Evolutionary conservation across 768 basidiomycete species (phyloP).

Genomic region (Suillus plorans): DNA sequence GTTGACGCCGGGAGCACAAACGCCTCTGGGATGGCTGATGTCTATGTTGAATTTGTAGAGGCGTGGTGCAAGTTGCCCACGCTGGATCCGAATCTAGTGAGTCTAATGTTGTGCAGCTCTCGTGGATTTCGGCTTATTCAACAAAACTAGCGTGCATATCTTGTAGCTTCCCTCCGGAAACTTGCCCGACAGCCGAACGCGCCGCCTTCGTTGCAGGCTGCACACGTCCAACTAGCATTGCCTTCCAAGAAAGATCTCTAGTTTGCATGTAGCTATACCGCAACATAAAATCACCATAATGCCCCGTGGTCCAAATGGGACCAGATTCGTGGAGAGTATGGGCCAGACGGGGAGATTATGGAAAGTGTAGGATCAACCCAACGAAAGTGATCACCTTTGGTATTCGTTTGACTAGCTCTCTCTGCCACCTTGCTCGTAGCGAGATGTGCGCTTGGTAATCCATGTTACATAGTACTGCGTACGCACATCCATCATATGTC

Average conservation of each 20-base stretch:
- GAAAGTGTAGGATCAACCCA: not conserved
- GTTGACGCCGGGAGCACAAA: constrained; percentile 26
- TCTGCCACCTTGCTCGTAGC: not conserved
- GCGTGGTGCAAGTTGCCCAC: constrained; percentile 43
- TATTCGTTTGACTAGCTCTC: not conserved
- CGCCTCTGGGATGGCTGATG: constrained; percentile 26
- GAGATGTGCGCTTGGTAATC: not conserved
- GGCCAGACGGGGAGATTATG: not conserved
- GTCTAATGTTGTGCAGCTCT: constrained; percentile 18
- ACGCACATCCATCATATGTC: not conserved
- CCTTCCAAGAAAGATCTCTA: constrained; percentile 36
- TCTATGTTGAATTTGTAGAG: constrained; percentile 46
- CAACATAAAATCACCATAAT: not conserved
- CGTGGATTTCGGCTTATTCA: not conserved
- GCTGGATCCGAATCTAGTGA: constrained; percentile 32
- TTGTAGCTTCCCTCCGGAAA: constrained; percentile 44
- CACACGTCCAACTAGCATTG: constrained; percentile 32
- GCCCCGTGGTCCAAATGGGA: not conserved
- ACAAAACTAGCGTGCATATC: constrained; percentile 50
- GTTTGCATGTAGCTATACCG: constrained; percentile 29
- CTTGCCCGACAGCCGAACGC: constrained; percentile 25
- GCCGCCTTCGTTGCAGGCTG: constrained; percentile 33
- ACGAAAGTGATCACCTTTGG: not conserved
- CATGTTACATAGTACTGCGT: not conserved
- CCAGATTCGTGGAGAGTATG: not conserved